Evolutionary conservation across 2,329 filamentous ascomycete species (phyloP).

Genomic region (Pseudogymnoascus sp.): DNA sequence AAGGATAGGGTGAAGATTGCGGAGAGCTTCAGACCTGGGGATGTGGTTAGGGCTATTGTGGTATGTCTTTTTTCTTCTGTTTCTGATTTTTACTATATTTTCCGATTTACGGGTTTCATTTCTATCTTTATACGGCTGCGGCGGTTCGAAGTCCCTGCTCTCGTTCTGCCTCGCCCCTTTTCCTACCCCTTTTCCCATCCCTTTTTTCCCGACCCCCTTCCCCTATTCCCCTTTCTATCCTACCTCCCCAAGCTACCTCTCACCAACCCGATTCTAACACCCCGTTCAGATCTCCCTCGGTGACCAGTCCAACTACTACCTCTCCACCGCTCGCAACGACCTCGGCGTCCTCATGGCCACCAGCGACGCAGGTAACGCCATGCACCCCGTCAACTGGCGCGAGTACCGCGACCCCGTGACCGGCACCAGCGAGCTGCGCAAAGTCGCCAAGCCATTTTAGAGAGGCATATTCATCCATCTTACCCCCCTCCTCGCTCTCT

Average conservation of each 20-base stretch:
- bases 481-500: neutral
- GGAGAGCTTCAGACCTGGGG: conserved; percentile 85
- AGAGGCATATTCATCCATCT: neutral
- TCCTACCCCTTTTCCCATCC: neutral
- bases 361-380: conserved; percentile 79
- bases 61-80: conserved; percentile 33
- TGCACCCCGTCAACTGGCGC: conserved; percentile 92
- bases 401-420: conserved; percentile 83
- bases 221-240: neutral
- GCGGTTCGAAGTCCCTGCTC: neutral
- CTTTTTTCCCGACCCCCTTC: neutral
- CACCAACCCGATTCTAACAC: conserved; percentile 11
- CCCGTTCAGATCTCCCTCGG: conserved; percentile 66
- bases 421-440: conserved; percentile 68
- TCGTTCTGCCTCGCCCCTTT: no score
- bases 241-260: neutral
- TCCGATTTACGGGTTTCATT: neutral
- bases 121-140: neutral
- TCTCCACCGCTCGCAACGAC: conserved; percentile 86
- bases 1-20: conserved; percentile 90
- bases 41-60: conserved; percentile 81
- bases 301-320: conserved; percentile 90
- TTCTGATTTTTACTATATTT: conserved; percentile 11
- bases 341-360: conserved; percentile 89
- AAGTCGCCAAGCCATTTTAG: conserved; percentile 91